Evolutionary conservation across 768 basidiomycete genomes (phyloP).

Genomic region (Mycena pura): DNA sequence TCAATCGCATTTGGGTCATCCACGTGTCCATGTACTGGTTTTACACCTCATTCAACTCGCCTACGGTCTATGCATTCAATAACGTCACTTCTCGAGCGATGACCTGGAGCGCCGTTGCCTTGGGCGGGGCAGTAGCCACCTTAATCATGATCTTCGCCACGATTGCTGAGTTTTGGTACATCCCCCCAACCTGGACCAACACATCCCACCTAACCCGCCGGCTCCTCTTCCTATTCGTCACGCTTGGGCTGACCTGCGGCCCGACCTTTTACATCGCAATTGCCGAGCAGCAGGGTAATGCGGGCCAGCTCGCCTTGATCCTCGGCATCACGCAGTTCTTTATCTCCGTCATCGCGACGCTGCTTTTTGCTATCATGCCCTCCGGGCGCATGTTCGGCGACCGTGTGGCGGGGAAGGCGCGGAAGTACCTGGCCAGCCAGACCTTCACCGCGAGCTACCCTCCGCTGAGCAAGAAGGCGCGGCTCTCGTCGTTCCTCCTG

Average conservation of each 20-base stretch:
- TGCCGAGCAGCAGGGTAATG: conserved; percentile 69
- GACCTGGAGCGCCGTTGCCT: conserved; percentile 91
- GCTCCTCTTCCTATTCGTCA: conserved; percentile 86
- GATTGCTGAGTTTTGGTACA: conserved; percentile 94
- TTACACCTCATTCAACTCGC: conserved; percentile 95
- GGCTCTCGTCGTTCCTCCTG: conserved; percentile 79
- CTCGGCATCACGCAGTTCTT: conserved; percentile 97
- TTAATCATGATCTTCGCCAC: conserved; percentile 96
- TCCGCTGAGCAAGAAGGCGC: conserved; percentile 60
- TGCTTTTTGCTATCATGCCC: conserved; percentile 90
- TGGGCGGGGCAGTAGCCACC: conserved; percentile 96
- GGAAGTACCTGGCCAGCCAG: conserved; percentile 98
- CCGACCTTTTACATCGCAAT: conserved; percentile 96
- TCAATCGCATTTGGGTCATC: conserved; percentile 99
- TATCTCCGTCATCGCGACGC: conserved; percentile 85
- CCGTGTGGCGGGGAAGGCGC: conserved; percentile 90
- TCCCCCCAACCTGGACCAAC: conserved; percentile 99
- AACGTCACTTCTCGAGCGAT: conserved; percentile 73
- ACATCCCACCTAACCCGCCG: conserved; percentile 95
- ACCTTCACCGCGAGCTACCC: conserved; percentile 99
- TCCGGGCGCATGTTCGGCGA: conserved; percentile 99
- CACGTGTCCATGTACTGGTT: conserved; percentile 95
- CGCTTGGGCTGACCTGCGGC: conserved; percentile 88
- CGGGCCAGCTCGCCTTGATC: conserved; percentile 83
- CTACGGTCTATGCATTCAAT: conserved; percentile 74